Percentiles rank a stretch among this genome's conserved stretches.
Conservation (phyloP, 345 rosid species). For the Physaria fendleri region DNA sequence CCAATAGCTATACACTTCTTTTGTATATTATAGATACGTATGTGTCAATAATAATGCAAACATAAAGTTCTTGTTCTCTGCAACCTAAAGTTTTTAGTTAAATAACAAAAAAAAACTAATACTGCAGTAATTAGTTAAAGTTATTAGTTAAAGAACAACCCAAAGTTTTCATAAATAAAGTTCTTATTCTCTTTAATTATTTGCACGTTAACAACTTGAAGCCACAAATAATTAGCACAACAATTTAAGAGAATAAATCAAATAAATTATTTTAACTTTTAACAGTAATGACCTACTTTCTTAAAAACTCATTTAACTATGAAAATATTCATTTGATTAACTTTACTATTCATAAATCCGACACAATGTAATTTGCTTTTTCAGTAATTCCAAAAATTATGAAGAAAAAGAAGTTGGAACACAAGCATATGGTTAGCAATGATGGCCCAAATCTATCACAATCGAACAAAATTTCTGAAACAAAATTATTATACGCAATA, state of each 20-base stretch:
- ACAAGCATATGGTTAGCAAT: conserved; percentile 25
- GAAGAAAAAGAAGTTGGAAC: not conserved
- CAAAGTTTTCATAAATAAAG: too few species aligned
- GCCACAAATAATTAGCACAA: not conserved
- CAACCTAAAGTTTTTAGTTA: not conserved
- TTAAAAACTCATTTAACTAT: not conserved
- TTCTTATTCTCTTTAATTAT: conserved; percentile 16
- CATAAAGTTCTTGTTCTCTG: not conserved
- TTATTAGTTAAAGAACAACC: too few species aligned
- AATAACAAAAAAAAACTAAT: conserved; percentile 4
- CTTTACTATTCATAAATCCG: too few species aligned
- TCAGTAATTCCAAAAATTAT: conserved; percentile 5
- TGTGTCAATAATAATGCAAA: not conserved
- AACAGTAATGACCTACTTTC: not conserved
- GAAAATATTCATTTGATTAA: too few species aligned
- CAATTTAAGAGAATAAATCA: not conserved
- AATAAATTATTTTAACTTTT: too few species aligned
- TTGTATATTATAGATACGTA: too few species aligned
- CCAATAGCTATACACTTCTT: not conserved
- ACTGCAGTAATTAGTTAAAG: too few species aligned
- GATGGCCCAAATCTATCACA: conserved; percentile 27
- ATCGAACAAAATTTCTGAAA: conserved; percentile 10
- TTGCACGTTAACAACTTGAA: conserved; percentile 3
- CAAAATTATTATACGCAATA: conserved; percentile 6
- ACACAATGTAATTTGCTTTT: too few species aligned